Percentiles rank a stretch among this genome's conserved stretches.
These are phyloP conservation scores for Chaetomiaceae sp. DNA, from an alignment of 2,329 filamentous ascomycete genomes.

Conservation along the genomic window DNA sequence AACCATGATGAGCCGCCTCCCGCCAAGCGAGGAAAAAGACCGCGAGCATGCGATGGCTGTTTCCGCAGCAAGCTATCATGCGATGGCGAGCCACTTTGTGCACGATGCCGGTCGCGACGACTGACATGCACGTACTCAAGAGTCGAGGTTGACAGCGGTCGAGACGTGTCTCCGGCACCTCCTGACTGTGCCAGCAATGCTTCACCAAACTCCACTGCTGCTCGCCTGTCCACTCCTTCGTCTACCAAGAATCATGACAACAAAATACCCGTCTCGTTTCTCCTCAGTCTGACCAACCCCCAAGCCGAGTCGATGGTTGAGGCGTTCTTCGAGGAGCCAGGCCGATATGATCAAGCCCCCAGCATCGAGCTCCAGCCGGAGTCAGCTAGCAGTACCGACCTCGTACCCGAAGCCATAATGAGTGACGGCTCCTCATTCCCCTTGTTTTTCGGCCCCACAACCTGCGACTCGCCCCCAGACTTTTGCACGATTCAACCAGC, in stretches of 20 bases:
- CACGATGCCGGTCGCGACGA: constrained; percentile 22
- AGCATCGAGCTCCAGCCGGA: neutral
- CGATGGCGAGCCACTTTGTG: constrained; percentile 24
- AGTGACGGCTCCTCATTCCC: constrained; percentile 11
- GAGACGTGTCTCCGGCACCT: no score
- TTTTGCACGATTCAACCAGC: neutral
- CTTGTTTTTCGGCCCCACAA: neutral
- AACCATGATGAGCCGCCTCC: constrained; percentile 15
- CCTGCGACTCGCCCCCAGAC: constrained; percentile 10
- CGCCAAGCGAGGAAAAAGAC: constrained; percentile 26
- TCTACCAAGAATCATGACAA: constrained; percentile 10
- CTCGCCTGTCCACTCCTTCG: neutral
- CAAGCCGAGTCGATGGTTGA: constrained; percentile 23
- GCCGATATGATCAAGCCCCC: neutral
- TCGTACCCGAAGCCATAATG: neutral
- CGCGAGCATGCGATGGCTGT: constrained; percentile 27
- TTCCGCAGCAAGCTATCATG: constrained; percentile 28
- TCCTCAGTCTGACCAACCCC: constrained; percentile 25
- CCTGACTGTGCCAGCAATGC: neutral
- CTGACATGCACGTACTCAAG: constrained; percentile 21
- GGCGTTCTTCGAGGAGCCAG: constrained; percentile 11
- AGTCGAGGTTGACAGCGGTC: neutral
- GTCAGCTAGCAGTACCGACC: neutral
- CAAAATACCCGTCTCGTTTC: constrained; percentile 24
- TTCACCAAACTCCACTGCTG: neutral